Evolutionary conservation across 805 yeast species (phyloP).

Genomic region (Candida coleopterorum): DNA sequence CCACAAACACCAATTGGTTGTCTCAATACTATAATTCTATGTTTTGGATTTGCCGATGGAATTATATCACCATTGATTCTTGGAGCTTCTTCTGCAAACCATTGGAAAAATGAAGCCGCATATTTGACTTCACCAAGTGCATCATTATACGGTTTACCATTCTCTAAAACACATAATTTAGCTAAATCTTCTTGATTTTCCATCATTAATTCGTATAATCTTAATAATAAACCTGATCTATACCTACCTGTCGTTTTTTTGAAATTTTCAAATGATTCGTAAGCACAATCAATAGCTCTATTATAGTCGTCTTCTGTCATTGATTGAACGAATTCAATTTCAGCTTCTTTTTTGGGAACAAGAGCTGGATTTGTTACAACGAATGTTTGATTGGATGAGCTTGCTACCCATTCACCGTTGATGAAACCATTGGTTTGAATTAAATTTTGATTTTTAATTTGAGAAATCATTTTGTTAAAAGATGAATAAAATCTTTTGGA

Average conservation of each 20-base stretch:
- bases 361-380: slow-evolving; percentile 75
- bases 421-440: slow-evolving; percentile 57
- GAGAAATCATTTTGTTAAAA: background rate
- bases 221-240: slow-evolving; percentile 49
- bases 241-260: slow-evolving; percentile 51
- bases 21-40: slow-evolving; percentile 52
- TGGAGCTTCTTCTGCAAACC: slow-evolving; percentile 86
- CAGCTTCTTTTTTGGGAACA: slow-evolving; percentile 28
- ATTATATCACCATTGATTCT: slow-evolving; percentile 63
- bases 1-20: slow-evolving; percentile 85
- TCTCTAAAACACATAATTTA: slow-evolving; percentile 57
- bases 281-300: slow-evolving; percentile 53
- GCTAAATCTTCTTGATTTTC: slow-evolving; percentile 66
- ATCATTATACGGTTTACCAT: slow-evolving; percentile 70
- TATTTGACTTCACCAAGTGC: slow-evolving; percentile 66
- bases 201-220: slow-evolving; percentile 48
- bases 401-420: slow-evolving; percentile 69
- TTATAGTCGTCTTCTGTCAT: slow-evolving; percentile 42
- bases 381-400: slow-evolving; percentile 44
- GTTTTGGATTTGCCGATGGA: slow-evolving; percentile 45
- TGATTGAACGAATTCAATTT: slow-evolving; percentile 52
- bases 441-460: slow-evolving; percentile 43
- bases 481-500: slow-evolving; percentile 3
- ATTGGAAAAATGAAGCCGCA: slow-evolving; percentile 76
- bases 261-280: slow-evolving; percentile 48